phyloP scores from a whole-genome alignment of 495 filamentous ascomycete species.

The Aspergillus panamensis region DNA sequence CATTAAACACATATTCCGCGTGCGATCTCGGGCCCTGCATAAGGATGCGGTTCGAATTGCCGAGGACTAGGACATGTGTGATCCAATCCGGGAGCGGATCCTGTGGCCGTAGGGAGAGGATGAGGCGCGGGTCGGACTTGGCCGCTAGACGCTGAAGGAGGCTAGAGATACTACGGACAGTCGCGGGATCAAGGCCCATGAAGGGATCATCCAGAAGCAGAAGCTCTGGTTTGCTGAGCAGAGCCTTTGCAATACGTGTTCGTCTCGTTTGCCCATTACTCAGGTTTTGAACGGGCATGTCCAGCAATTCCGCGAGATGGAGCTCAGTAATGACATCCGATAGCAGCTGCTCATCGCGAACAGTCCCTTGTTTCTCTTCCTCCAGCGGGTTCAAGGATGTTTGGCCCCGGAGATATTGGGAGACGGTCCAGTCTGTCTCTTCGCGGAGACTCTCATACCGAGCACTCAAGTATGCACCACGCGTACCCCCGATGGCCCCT shows the following conservation, averaged over 20 bases:
- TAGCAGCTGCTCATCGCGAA: slow-evolving; percentile 46
- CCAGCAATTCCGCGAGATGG: slow-evolving; percentile 58
- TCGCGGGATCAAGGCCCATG: slow-evolving; percentile 90
- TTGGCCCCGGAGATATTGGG: slow-evolving; percentile 73
- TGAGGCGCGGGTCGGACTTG: slow-evolving; percentile 61
- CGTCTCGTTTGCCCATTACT: slow-evolving; percentile 91
- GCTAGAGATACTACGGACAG: slow-evolving; percentile 61
- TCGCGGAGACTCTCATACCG: slow-evolving; percentile 90
- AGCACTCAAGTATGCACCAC: slow-evolving; percentile 79
- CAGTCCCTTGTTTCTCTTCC: slow-evolving; percentile 42
- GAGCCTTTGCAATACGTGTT: slow-evolving; percentile 79
- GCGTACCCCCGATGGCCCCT: slow-evolving; percentile 51
- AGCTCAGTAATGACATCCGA: slow-evolving; percentile 62
- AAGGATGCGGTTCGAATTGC: slow-evolving; percentile 55
- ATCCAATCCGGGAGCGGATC: slow-evolving; percentile 88
- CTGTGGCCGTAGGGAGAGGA: slow-evolving; percentile 77
- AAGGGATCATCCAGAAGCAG: slow-evolving; percentile 92
- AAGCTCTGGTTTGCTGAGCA: slow-evolving; percentile 74
- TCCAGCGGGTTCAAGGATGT: slow-evolving; percentile 70
- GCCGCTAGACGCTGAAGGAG: slow-evolving; percentile 64
- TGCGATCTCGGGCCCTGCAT: slow-evolving; percentile 30
- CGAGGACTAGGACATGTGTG: slow-evolving; percentile 70
- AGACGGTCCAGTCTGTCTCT: slow-evolving; percentile 79
- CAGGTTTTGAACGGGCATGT: slow-evolving; percentile 79
- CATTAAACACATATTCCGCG: slow-evolving; percentile 20